Conservation (phyloP, 306 rosid genomes). For the Sesbania bispinosa region DNA sequence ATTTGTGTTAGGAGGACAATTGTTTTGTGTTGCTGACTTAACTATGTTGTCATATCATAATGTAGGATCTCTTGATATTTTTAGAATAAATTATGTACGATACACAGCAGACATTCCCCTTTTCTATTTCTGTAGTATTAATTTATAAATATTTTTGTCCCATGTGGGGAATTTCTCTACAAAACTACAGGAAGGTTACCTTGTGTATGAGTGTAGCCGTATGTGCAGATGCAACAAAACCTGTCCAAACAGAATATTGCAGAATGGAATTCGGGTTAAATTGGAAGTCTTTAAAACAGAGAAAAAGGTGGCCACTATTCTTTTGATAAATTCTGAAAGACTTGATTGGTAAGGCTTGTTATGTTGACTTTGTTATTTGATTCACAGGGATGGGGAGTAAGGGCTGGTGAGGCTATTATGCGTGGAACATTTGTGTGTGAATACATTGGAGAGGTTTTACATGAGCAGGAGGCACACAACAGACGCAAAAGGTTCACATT, state of each 20-base stretch:
- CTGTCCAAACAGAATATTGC: conserved; percentile 79
- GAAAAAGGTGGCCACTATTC: conserved; percentile 51
- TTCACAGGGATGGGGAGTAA: conserved; percentile 84
- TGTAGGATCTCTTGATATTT: neutral
- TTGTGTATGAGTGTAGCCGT: conserved; percentile 74
- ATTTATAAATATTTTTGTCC: neutral
- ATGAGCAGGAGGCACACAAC: conserved; percentile 53
- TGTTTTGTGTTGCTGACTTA: neutral
- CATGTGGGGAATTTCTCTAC: conserved; percentile 9
- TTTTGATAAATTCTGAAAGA: conserved; percentile 6
- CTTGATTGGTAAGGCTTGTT: neutral
- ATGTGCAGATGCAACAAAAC: conserved; percentile 60
- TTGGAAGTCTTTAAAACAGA: conserved; percentile 77
- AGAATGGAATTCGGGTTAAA: conserved; percentile 74
- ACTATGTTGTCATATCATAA: neutral
- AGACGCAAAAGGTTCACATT: conserved; percentile 59
- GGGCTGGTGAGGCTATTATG: conserved; percentile 74
- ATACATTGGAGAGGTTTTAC: conserved; percentile 79
- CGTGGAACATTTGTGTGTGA: conserved; percentile 86
- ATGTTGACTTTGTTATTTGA: neutral
- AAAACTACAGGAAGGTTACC: conserved; percentile 77
- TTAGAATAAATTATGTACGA: neutral
- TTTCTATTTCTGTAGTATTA: neutral
- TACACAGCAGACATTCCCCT: neutral
- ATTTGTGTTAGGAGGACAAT: no score